A percentile compares a stretch with the other conserved stretches of the same genome.
Conservation (phyloP, 1,139 yeast genomes). For the Komagataea norvegica region DNA sequence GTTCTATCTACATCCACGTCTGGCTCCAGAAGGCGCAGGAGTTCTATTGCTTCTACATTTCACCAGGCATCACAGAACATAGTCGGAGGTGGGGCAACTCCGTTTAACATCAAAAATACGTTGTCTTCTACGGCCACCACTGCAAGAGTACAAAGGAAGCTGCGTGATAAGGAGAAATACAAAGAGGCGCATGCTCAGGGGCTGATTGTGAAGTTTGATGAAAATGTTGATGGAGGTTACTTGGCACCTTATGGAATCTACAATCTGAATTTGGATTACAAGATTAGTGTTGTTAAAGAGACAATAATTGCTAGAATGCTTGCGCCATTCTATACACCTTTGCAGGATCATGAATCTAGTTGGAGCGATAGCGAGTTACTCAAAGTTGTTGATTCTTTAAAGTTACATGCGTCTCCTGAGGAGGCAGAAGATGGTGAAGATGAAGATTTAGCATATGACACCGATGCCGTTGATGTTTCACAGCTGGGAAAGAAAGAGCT, state of each 20-base stretch:
- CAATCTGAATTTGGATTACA: constrained; percentile 66
- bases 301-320: constrained; percentile 62
- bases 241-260: constrained; percentile 89
- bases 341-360: constrained; percentile 69
- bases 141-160: constrained; percentile 27
- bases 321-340: constrained; percentile 89
- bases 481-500: constrained; percentile 40
- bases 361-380: constrained; percentile 75
- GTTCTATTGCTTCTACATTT: constrained; percentile 19
- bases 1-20: constrained; percentile 14
- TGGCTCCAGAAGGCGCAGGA: constrained; percentile 22
- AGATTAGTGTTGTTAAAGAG: constrained; percentile 62
- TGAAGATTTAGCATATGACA: constrained; percentile 41
- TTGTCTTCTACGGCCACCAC: background rate
- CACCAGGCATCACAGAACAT: constrained; percentile 8
- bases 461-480: constrained; percentile 34
- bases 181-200: constrained; percentile 52
- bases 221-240: constrained; percentile 73
- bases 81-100: background rate
- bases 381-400: constrained; percentile 46
- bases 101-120: constrained; percentile 14
- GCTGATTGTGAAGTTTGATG: constrained; percentile 52
- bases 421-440: constrained; percentile 47
- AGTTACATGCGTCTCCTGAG: constrained; percentile 57
- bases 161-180: constrained; percentile 44